Base-by-base conservation (phyloP, 306 rosid species). In the Gleditsia sinensis region DNA sequence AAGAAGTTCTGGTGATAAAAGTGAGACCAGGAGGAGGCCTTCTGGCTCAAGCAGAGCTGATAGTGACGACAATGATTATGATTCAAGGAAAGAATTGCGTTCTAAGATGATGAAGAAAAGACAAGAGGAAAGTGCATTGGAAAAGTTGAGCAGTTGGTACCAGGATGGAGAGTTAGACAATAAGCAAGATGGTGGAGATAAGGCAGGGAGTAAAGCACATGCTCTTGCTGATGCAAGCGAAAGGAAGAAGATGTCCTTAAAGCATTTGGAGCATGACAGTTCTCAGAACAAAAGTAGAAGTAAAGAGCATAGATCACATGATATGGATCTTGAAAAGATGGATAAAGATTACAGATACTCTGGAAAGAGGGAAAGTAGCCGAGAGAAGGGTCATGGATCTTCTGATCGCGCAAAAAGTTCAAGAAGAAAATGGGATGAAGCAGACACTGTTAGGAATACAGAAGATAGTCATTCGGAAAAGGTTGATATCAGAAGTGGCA, bases 351-450 rank as follows among this genome's bases (percentile, higher is more conserved):
- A 79, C 40, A 87, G 65, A 78, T 74, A 84, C 51, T 84, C 81
- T 2, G 94, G 83, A 37, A 88, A 74, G 87, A 80, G 85, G 42
- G 94, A 90, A 30, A 83, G 76, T 7, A 84, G 89, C 13, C 73
- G 88, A 46, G 98, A 92, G 64, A 90, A 90, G 85, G 79, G 85
- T 13, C 91, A 84, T 50, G 97, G 91, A 25, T 86, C 89, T 42
- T 81, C 90, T 16, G 98, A 87, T 58, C 89, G 74, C 77, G 74
- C 14, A 7, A 86, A 74, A 79, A 93, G 76, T 77, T 78, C 93
- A 1, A 88, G 98, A 67, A 91, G 96, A 86, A 91, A 86, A 72
- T 91, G 97, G 96, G 97, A 93, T 75, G 97, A 91, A 34, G 76
- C 82, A 27, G 96, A 91, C 49, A 45, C 69, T 71, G 87, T 28